These are phyloP conservation scores for Vitis hybrid DNA, from an alignment of 177 flowering plant genomes.

Conservation along the genomic window DNA sequence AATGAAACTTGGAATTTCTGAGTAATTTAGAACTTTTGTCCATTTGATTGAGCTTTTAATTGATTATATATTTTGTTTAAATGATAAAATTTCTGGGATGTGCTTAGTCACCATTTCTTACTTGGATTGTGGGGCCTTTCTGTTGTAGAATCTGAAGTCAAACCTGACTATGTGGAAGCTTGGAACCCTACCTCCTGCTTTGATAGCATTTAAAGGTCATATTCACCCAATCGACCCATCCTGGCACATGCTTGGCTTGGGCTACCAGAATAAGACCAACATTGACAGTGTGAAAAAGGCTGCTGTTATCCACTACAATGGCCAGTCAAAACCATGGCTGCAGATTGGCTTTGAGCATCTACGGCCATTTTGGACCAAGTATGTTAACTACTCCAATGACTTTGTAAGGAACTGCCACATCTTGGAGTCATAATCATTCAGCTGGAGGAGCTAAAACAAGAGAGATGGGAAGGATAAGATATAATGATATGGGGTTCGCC, in stretches of 20 bases:
- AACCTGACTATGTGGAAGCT: constrained; percentile 94
- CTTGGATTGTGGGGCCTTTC: neutral
- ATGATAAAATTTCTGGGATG: neutral
- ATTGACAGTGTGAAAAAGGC: constrained; percentile 71
- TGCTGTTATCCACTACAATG: constrained; percentile 98
- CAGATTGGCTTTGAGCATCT: constrained; percentile 91
- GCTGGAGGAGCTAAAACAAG: constrained; percentile 12
- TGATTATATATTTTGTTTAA: neutral
- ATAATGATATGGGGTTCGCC: constrained; percentile 8
- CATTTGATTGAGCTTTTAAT: neutral
- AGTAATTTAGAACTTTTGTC: neutral
- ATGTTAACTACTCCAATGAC: constrained; percentile 89
- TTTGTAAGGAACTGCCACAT: constrained; percentile 90
- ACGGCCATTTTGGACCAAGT: constrained; percentile 92
- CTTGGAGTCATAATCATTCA: constrained; percentile 54
- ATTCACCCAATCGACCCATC: constrained; percentile 89
- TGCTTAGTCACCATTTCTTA: neutral
- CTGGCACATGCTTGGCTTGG: constrained; percentile 99
- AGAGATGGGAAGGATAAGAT: constrained; percentile 16
- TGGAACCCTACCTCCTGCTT: constrained; percentile 96
- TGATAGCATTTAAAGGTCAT: constrained; percentile 86
- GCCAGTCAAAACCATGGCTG: constrained; percentile 96
- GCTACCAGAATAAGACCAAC: constrained; percentile 82
- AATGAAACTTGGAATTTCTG: neutral
- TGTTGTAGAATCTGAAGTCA: constrained; percentile 79